Percentiles rank a stretch among this genome's conserved stretches.
Conservation (phyloP, 768 basidiomycete species). For the Psilocybe sp. region DNA sequence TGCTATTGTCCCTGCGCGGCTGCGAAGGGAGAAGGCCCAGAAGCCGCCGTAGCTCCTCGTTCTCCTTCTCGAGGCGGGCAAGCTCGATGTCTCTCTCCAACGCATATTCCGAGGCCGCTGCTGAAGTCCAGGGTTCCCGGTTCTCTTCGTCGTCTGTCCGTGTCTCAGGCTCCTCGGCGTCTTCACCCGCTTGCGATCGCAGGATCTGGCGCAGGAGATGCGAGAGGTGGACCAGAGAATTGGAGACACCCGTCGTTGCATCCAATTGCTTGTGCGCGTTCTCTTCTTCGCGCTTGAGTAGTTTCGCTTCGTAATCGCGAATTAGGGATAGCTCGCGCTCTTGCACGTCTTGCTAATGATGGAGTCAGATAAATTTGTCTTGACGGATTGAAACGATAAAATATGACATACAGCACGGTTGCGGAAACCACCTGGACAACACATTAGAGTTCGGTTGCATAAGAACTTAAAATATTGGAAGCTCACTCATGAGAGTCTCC, state of each 20-base stretch:
- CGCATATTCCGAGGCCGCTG: slow-evolving; percentile 61
- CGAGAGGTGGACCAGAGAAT: slow-evolving; percentile 69
- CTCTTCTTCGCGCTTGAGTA: slow-evolving; percentile 75
- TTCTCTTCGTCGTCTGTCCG: slow-evolving; percentile 31
- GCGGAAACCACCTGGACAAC: slow-evolving; percentile 58
- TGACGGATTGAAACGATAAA: neutral
- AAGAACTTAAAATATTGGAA: slow-evolving; percentile 4
- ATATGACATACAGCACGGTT: slow-evolving; percentile 75
- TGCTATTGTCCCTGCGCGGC: slow-evolving; percentile 19
- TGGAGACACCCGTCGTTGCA: slow-evolving; percentile 62
- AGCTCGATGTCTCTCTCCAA: slow-evolving; percentile 92
- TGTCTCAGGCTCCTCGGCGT: slow-evolving; percentile 26
- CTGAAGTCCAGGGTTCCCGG: slow-evolving; percentile 36
- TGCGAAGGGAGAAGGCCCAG: slow-evolving; percentile 45
- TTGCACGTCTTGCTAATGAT: slow-evolving; percentile 80
- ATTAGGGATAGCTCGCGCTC: slow-evolving; percentile 87
- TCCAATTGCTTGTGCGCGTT: slow-evolving; percentile 55
- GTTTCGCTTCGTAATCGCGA: slow-evolving; percentile 84
- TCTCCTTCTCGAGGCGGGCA: slow-evolving; percentile 82
- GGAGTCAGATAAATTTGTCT: slow-evolving; percentile 7
- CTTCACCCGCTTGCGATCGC: slow-evolving; percentile 69
- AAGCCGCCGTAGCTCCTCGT: slow-evolving; percentile 74
- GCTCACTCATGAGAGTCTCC: slow-evolving; percentile 84
- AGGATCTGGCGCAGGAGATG: slow-evolving; percentile 66
- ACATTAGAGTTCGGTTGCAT: slow-evolving; percentile 4